phyloP scores from a whole-genome alignment of 2,329 filamentous ascomycete genomes.

The Colletotrichum liriopes region DNA sequence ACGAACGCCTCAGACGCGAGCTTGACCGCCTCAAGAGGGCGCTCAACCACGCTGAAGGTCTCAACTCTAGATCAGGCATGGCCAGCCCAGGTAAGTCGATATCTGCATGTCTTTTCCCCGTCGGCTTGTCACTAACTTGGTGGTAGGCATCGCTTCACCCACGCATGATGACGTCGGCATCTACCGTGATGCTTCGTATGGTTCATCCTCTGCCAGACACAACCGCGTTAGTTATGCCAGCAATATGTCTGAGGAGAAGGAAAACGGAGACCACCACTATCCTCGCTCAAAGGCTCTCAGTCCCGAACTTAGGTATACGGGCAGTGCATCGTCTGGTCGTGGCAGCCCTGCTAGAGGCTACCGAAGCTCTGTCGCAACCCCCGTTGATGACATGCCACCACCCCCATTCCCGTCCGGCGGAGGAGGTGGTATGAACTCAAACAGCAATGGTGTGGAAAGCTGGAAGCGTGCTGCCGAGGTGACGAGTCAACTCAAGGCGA shows the following conservation, averaged over 20 bases:
- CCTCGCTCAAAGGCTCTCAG: slow-evolving; percentile 66
- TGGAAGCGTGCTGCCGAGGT: slow-evolving; percentile 98
- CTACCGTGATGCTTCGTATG: slow-evolving; percentile 65
- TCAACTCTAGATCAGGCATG: slow-evolving; percentile 52
- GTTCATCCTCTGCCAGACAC: slow-evolving; percentile 53
- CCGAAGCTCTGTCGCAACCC: slow-evolving; percentile 53
- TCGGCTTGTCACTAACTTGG: slow-evolving; percentile 7
- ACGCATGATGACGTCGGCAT: slow-evolving; percentile 73
- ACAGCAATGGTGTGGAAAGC: slow-evolving; percentile 81
- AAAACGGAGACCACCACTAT: slow-evolving; percentile 73
- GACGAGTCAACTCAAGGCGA: slow-evolving; percentile 95
- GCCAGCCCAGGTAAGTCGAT: slow-evolving; percentile 48
- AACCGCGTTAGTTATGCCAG: slow-evolving; percentile 76
- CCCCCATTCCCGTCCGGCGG: slow-evolving; percentile 29
- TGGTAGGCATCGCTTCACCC: slow-evolving; percentile 63
- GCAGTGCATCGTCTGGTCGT: slow-evolving; percentile 70
- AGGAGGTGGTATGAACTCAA: slow-evolving; percentile 51
- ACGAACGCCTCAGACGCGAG: slow-evolving; percentile 87
- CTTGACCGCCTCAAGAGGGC: slow-evolving; percentile 95
- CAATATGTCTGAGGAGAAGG: slow-evolving; percentile 82
- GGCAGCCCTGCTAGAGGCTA: slow-evolving; percentile 73
- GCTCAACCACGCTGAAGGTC: slow-evolving; percentile 73
- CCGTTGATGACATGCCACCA: slow-evolving; percentile 37
- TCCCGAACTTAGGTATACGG: slow-evolving; percentile 68
- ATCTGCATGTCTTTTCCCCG: too few species aligned